These are phyloP conservation scores for Russula abietina DNA, from an alignment of 768 basidiomycete genomes.

Conservation along the genomic window DNA sequence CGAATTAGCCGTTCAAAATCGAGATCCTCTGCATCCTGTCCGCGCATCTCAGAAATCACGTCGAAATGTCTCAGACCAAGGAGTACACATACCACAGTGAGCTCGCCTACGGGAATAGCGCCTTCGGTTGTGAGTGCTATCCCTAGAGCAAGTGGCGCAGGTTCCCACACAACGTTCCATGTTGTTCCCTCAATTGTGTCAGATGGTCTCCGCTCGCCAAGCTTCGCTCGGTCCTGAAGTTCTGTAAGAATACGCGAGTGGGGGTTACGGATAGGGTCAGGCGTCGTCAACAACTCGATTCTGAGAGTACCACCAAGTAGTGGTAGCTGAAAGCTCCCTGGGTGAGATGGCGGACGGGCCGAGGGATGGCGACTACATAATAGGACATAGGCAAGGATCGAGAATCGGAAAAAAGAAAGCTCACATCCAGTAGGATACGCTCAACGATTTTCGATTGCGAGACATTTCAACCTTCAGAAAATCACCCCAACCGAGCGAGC, in stretches of 20 bases:
- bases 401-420: constrained; percentile 15
- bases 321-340: constrained; percentile 44
- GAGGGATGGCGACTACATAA: constrained; percentile 38
- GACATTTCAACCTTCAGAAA: constrained; percentile 67
- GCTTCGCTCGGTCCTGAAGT: constrained; percentile 58
- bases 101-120: constrained; percentile 36
- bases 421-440: constrained; percentile 85
- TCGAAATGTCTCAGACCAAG: not conserved
- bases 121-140: constrained; percentile 49
- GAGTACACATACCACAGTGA: constrained; percentile 51
- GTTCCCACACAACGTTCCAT: constrained; percentile 75
- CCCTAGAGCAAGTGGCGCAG: constrained; percentile 60
- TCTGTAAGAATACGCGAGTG: constrained; percentile 51
- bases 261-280: constrained; percentile 48
- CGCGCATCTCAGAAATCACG: not conserved
- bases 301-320: constrained; percentile 65
- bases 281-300: constrained; percentile 59
- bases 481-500: constrained; percentile 82
- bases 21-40: constrained; percentile 57
- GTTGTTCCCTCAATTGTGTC: constrained; percentile 69
- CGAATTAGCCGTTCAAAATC: constrained; percentile 69
- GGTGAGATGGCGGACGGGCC: constrained; percentile 29
- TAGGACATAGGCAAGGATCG: constrained; percentile 9
- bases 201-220: constrained; percentile 48
- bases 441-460: constrained; percentile 59